Percentiles rank a stretch among this genome's conserved stretches.
Conservation (phyloP, 1,284 basidiomycete species). For the Tremellales sp. region DNA sequence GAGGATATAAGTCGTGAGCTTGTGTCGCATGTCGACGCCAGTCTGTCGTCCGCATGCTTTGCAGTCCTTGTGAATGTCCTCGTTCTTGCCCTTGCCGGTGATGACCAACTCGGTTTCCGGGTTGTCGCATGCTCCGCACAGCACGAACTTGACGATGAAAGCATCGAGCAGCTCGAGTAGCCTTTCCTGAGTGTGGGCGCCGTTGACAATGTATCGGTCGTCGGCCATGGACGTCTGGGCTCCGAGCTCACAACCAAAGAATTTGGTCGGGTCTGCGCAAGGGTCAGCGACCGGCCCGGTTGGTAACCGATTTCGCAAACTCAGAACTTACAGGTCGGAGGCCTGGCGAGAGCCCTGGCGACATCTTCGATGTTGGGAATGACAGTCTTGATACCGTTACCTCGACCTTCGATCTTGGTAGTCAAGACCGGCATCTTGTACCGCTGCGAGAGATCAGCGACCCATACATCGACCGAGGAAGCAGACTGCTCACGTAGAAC, state of each 20-base stretch:
- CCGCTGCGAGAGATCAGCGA: constrained; percentile 33
- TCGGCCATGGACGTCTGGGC: constrained; percentile 95
- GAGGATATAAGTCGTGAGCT: constrained; percentile 91
- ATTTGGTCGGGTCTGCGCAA: constrained; percentile 97
- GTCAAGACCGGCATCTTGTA: constrained; percentile 83
- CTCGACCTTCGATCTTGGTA: constrained; percentile 98
- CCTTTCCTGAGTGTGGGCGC: constrained; percentile 86
- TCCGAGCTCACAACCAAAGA: constrained; percentile 97
- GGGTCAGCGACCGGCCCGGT: background rate
- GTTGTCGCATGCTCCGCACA: constrained; percentile 98
- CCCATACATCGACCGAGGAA: background rate
- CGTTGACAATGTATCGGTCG: constrained; percentile 98
- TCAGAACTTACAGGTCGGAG: constrained; percentile 62
- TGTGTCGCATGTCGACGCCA: constrained; percentile 93
- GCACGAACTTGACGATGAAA: constrained; percentile 98
- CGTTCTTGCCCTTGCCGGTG: constrained; percentile 62
- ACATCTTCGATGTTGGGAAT: constrained; percentile 98
- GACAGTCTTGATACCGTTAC: constrained; percentile 99
- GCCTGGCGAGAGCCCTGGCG: constrained; percentile 88
- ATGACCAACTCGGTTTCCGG: constrained; percentile 96
- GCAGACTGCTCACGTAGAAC: constrained; percentile 50
- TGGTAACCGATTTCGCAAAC: background rate
- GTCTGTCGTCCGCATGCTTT: constrained; percentile 96
- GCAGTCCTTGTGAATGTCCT: constrained; percentile 92
- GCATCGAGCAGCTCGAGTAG: constrained; percentile 92